phyloP scores from a whole-genome alignment of 129 eudicot species.

The Chrysanthemum lavandulifolium region DNA sequence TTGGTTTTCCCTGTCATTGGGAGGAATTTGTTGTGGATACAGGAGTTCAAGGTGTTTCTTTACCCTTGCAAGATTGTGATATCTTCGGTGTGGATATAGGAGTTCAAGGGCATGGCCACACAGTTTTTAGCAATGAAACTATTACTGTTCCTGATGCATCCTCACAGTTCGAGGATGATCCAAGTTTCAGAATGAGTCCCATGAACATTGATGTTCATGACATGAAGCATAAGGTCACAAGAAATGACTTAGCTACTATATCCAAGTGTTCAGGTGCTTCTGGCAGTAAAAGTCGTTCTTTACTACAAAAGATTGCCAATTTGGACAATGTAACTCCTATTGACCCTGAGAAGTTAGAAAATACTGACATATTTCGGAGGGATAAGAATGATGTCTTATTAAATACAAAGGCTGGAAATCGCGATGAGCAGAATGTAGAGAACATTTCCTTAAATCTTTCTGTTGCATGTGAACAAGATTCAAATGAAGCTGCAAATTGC shows the following conservation, averaged over 20 bases:
- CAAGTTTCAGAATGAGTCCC: conserved; percentile 15
- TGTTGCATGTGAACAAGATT: conserved; percentile 5
- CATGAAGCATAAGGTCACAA: neutral
- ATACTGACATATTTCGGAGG: conserved; percentile 13
- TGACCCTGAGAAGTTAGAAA: conserved; percentile 7
- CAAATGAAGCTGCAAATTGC: conserved; percentile 21
- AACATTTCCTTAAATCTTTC: neutral
- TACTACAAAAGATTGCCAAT: conserved; percentile 1
- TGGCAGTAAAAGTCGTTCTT: conserved; percentile 9
- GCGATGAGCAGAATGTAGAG: conserved; percentile 18
- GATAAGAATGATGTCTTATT: conserved; percentile 12
- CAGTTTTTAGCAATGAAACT: conserved; percentile 11
- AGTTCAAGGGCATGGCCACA: conserved; percentile 20
- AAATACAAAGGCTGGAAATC: conserved; percentile 8
- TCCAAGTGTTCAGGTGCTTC: conserved; percentile 15
- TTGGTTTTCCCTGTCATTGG: conserved; percentile 67
- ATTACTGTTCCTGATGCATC: conserved; percentile 8
- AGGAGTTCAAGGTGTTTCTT: too few relatives aligned
- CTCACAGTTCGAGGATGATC: conserved; percentile 22
- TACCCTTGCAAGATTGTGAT: conserved; percentile 3
- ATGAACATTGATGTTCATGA: too few relatives aligned
- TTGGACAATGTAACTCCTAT: conserved; percentile 8
- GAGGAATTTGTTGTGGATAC: conserved; percentile 30
- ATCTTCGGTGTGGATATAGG: conserved; percentile 17
- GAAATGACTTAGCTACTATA: neutral